Base-by-base conservation (phyloP, 2,329 filamentous ascomycete genomes). In the Spiromastix sp. region DNA sequence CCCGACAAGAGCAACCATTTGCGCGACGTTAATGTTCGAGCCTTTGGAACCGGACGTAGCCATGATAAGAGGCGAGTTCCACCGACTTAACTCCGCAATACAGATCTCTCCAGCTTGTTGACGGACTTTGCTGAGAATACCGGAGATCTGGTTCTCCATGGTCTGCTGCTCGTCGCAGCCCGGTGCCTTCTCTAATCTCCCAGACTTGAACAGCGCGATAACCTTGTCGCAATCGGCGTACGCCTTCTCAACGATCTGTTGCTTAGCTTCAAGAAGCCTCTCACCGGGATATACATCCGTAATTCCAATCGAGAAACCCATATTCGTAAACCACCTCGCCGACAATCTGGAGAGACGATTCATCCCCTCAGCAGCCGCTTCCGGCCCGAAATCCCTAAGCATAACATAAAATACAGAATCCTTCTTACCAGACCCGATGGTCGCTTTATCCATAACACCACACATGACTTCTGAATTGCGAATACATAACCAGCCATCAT, bases 381-480 rank as follows among this genome's bases (percentile, higher is more conserved):
- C 82, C 2, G 87, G 84, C 1, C 91, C 91, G 49, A 83, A 98
- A 64, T 98, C 91, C 67, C 91, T 76, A 48, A 96, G 75, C 54
- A 98, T 89, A 38, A 96, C 82, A 52, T 95, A 98, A 54, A 96
- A 98, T 13, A 98, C 79, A 0, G 87, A 95, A 56, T 94, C 89
- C 55, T 98, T 98, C 67, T 96, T 96, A 49, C 91, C 91, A 4
- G 85, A 79, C 48, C 91, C 91, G n/a, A 98, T 85, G 0, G 87
- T 96, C 1, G 85, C 83, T 62, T 98, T 98, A 66, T 98, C 91
- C 86, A 96, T 95, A 40, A 81, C 75, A 42, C 91, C 91, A 53
- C 89, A 96, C 84, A 98, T 93, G 42, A 96, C 79, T 56, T 95
- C 87, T 0, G 89, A 96, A 55, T 98, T 96, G 38, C 89, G 82